A percentile compares a stretch with the other conserved stretches of the same genome.
Conservation (phyloP, 2,329 filamentous ascomycete genomes). For the Penicillium griseofulvum region DNA sequence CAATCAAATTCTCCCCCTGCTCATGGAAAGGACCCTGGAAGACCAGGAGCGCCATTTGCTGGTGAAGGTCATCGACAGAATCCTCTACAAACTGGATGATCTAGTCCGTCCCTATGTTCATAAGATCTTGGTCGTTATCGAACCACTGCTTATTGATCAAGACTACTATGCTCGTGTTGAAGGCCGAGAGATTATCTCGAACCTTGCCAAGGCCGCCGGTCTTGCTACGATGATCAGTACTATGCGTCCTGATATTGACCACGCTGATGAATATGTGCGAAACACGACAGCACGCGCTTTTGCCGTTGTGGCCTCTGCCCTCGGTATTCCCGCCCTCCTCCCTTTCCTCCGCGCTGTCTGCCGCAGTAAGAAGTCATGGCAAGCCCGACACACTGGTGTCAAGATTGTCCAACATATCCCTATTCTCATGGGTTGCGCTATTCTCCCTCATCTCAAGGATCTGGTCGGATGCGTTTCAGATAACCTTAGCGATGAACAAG, state of each 20-base stretch:
- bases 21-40: slow-evolving; percentile 98
- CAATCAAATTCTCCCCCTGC: slow-evolving; percentile 91
- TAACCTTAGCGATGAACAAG: slow-evolving; percentile 95
- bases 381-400: slow-evolving; percentile 94
- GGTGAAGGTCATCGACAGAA: slow-evolving; percentile 98
- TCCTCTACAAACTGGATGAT: slow-evolving; percentile 97
- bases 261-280: slow-evolving; percentile 95
- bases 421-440: slow-evolving; percentile 96
- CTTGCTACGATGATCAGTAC: slow-evolving; percentile 99
- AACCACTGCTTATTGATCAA: slow-evolving; percentile 97
- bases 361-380: slow-evolving; percentile 98
- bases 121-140: slow-evolving; percentile 97
- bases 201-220: slow-evolving; percentile 92
- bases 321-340: slow-evolving; percentile 91
- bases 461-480: slow-evolving; percentile 94
- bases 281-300: slow-evolving; percentile 98
- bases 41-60: slow-evolving; percentile 97
- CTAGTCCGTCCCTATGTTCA: slow-evolving; percentile 94
- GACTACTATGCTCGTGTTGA: slow-evolving; percentile 99
- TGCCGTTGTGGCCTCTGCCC: slow-evolving; percentile 90
- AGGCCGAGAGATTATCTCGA: slow-evolving; percentile 97
- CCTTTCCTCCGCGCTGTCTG: slow-evolving; percentile 95
- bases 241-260: slow-evolving; percentile 98
- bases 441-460: slow-evolving; percentile 91
- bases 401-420: slow-evolving; percentile 99